These are phyloP conservation scores for Centella asiatica DNA, from an alignment of 129 eudicot species.

Conservation along the genomic window DNA sequence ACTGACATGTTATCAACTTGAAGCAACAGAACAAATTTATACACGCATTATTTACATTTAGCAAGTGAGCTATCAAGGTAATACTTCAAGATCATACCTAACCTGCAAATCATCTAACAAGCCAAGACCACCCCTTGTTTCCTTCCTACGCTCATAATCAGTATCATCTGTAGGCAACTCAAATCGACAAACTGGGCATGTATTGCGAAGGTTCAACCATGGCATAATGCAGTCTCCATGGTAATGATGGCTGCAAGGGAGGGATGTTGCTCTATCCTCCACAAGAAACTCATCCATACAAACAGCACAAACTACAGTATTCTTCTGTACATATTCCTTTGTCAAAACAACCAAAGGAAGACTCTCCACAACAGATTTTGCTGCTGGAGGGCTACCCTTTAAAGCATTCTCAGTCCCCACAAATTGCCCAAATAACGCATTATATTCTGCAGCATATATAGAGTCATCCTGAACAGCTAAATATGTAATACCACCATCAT, in stretches of 20 bases:
- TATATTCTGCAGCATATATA: conserved; percentile 41
- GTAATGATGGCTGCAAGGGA: conserved; percentile 77
- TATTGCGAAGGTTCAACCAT: conserved; percentile 79
- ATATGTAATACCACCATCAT: conserved; percentile 7
- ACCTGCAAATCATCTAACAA: conserved; percentile 31
- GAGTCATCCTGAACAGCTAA: conserved; percentile 32
- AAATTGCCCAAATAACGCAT: conserved; percentile 51
- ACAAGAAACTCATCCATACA: conserved; percentile 69
- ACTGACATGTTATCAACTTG: neutral
- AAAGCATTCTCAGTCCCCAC: conserved; percentile 44
- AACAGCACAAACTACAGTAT: conserved; percentile 59
- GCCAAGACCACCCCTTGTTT: conserved; percentile 22
- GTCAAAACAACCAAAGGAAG: conserved; percentile 46
- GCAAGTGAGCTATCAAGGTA: conserved; percentile 25
- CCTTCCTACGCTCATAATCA: conserved; percentile 59
- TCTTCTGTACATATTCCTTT: conserved; percentile 25
- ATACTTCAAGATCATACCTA: conserved; percentile 48
- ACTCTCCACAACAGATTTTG: conserved; percentile 60
- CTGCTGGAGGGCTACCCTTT: conserved; percentile 84
- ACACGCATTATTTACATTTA: conserved; percentile 20
- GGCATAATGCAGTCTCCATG: conserved; percentile 87
- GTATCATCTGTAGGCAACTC: conserved; percentile 91
- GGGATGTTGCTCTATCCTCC: conserved; percentile 55
- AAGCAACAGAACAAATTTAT: neutral
- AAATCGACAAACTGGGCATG: conserved; percentile 88